Evolutionary conservation across 495 filamentous ascomycete genomes (phyloP).

Genomic region (Annulohypoxylon maeteangense): DNA sequence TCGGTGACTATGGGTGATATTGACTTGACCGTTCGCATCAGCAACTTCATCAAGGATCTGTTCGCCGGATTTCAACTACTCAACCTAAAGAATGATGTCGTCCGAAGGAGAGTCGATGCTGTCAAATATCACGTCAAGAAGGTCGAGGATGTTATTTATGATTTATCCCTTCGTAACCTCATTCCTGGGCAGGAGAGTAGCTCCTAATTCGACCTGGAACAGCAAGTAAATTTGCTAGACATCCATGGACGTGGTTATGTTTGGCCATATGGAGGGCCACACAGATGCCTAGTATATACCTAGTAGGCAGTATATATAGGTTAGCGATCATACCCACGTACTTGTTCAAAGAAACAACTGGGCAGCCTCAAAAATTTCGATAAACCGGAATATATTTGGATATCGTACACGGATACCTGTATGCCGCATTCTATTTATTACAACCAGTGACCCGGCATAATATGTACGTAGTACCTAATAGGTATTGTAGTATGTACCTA

Average conservation of each 20-base stretch:
- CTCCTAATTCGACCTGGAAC: background rate
- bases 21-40: constrained; percentile 82
- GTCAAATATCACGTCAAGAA: constrained; percentile 99
- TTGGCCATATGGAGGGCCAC: background rate
- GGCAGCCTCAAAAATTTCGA: background rate
- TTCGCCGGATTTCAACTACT: constrained; percentile 96
- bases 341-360: background rate
- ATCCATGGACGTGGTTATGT: background rate
- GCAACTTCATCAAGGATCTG: constrained; percentile 92
- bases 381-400: no score
- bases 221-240: background rate
- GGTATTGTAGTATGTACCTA: background rate
- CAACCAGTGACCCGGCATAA: no score
- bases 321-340: background rate
- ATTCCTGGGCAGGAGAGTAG: constrained; percentile 60
- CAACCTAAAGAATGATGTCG: constrained; percentile 94
- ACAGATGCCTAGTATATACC: background rate
- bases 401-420: no score
- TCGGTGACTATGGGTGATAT: constrained; percentile 94
- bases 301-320: background rate
- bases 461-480: no score
- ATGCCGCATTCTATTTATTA: no score
- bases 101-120: constrained; percentile 87
- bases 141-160: constrained; percentile 97
- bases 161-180: constrained; percentile 86